Conservation (phyloP, 2,329 filamentous ascomycete genomes). For the Penicillium sp. region DNA sequence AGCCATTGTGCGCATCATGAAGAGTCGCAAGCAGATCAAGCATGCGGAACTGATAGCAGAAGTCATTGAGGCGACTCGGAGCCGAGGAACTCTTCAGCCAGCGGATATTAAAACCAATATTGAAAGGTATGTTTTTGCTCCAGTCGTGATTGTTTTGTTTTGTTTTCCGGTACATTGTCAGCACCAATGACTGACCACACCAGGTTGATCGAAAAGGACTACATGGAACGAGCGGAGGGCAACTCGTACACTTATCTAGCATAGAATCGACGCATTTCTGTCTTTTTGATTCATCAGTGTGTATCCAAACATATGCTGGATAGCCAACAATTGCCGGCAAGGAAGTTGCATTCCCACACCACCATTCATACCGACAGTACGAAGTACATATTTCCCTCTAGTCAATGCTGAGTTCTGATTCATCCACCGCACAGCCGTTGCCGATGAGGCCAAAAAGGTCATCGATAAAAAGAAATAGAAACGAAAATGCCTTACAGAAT, state of each 20-base stretch:
- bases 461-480: too few species aligned
- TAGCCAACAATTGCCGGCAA: too few species aligned
- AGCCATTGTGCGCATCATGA: conserved; percentile 95
- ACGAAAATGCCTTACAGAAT: too few species aligned
- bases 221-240: conserved; percentile 71
- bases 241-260: conserved; percentile 66
- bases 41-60: conserved; percentile 85
- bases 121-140: conserved; percentile 63
- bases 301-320: too few species aligned
- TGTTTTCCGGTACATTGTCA: too few species aligned
- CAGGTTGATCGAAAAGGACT: conserved; percentile 87
- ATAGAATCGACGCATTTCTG: conserved; percentile 33
- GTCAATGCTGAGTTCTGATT: too few species aligned
- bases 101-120: conserved; percentile 94
- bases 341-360: too few species aligned
- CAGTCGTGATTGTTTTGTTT: background rate
- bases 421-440: too few species aligned
- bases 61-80: conserved; percentile 85
- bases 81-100: conserved; percentile 76
- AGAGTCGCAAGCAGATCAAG: conserved; percentile 78
- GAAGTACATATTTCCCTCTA: too few species aligned
- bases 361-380: too few species aligned
- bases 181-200: background rate
- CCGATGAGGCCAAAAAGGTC: too few species aligned
- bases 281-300: too few species aligned